Evolutionary conservation across 2,329 filamentous ascomycete genomes (phyloP).

Genomic region (Diplodia seriata): DNA sequence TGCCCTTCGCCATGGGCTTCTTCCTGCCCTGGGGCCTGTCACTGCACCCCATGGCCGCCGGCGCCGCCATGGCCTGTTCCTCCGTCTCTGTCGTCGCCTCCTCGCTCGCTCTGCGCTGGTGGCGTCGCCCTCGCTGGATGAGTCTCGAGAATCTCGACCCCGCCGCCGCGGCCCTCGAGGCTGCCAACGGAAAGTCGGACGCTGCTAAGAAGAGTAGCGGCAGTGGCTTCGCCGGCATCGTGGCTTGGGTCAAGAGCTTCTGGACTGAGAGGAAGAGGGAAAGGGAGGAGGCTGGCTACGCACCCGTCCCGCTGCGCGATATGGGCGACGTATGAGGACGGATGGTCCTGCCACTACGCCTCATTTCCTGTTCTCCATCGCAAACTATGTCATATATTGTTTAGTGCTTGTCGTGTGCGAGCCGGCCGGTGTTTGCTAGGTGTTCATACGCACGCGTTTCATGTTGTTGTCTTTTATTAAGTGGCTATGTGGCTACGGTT

Average conservation of each 20-base stretch:
- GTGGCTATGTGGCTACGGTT: not conserved
- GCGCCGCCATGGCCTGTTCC: constrained; percentile 89
- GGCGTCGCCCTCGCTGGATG: constrained; percentile 88
- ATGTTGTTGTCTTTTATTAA: not conserved
- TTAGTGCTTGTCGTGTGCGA: not conserved
- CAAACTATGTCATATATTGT: not conserved
- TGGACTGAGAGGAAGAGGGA: constrained; percentile 47
- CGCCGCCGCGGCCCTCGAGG: constrained; percentile 24
- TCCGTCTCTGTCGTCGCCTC: constrained; percentile 89
- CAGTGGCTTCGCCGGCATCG: not conserved
- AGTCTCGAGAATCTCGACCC: constrained; percentile 69
- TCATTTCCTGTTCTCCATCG: not conserved
- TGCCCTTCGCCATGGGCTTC: constrained; percentile 96
- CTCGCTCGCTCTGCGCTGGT: constrained; percentile 83
- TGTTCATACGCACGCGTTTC: constrained; percentile 8
- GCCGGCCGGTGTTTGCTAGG: not conserved
- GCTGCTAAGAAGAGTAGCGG: not conserved
- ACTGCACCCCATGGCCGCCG: constrained; percentile 92
- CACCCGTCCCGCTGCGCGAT: constrained; percentile 51
- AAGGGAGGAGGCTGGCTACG: constrained; percentile 53
- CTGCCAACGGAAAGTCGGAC: not conserved
- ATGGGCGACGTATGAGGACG: constrained; percentile 43
- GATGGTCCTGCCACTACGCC: not conserved
- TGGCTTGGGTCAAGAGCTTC: constrained; percentile 36
- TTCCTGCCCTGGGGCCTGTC: constrained; percentile 89